These are phyloP conservation scores for Rasamsonia emersonii DNA, from an alignment of 2,329 filamentous ascomycete species.

Conservation along the genomic window DNA sequence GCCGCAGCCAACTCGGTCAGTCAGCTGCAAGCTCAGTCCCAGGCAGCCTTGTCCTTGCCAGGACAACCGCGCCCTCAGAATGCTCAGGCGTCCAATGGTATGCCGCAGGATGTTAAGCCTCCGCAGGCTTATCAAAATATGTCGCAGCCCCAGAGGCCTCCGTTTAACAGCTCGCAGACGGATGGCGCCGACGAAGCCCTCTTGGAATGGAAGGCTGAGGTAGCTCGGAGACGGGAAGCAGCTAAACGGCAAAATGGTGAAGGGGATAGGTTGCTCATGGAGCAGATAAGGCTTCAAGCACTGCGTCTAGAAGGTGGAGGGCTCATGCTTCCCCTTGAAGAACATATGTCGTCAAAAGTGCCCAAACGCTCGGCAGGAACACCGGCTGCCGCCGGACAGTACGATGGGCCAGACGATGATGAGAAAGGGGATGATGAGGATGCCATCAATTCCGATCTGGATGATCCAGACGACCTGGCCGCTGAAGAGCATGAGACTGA, in stretches of 20 bases:
- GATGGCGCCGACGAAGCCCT: conserved; percentile 61
- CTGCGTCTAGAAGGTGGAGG: conserved; percentile 38
- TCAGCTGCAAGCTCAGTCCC: conserved; percentile 35
- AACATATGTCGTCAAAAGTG: conserved; percentile 16
- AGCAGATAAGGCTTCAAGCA: conserved; percentile 34
- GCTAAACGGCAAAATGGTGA: conserved; percentile 26
- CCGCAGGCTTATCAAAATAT: conserved; percentile 27
- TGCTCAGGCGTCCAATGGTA: conserved; percentile 28
- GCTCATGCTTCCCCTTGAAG: conserved; percentile 34
- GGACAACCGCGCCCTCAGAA: conserved; percentile 25
- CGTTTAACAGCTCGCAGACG: conserved; percentile 52
- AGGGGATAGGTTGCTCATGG: conserved; percentile 32
- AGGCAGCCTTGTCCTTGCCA: conserved; percentile 25
- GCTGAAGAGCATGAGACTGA: conserved; percentile 83
- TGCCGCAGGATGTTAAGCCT: conserved; percentile 35
- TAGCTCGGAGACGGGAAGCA: conserved; percentile 33
- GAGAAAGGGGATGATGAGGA: conserved; percentile 69
- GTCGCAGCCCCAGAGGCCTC: conserved; percentile 31
- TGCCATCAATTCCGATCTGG: conserved; percentile 95
- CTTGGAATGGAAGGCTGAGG: conserved; percentile 45
- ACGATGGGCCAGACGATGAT: conserved; percentile 48
- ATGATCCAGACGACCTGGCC: conserved; percentile 81
- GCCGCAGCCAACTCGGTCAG: conserved; percentile 35
- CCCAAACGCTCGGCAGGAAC: conserved; percentile 6
- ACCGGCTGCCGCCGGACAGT: conserved; percentile 28